Evolutionary conservation across 306 rosid species (phyloP).

Genomic region (Trichosanthes cucumerina): DNA sequence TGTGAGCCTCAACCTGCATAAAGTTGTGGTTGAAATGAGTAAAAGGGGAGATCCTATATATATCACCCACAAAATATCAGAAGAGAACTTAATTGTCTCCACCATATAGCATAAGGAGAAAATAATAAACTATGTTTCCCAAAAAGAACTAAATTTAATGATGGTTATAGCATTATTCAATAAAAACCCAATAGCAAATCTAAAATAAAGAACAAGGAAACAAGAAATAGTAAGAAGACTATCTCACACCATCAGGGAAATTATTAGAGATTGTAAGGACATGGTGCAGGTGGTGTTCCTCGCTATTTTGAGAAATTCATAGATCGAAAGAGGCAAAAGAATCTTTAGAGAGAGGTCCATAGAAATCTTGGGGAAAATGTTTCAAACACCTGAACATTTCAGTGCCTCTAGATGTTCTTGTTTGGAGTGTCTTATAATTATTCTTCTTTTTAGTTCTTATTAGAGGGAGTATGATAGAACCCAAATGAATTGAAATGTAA

Average conservation of each 20-base stretch:
- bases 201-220: background rate
- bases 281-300: background rate
- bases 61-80: background rate
- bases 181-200: background rate
- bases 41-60: conserved; percentile 1
- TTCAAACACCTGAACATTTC: background rate
- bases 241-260: background rate
- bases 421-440: background rate
- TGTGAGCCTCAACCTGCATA: conserved; percentile 52
- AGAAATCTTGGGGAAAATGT: background rate
- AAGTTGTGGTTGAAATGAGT: conserved; percentile 5
- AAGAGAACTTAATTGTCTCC: background rate
- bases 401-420: background rate
- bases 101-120: background rate
- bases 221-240: background rate
- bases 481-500: no score
- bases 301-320: background rate
- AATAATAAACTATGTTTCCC: background rate
- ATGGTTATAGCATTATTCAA: background rate
- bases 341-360: background rate
- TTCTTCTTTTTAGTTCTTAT: background rate
- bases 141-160: background rate
- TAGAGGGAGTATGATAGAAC: background rate
- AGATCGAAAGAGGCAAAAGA: background rate
- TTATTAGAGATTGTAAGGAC: background rate